Evolutionary conservation across 2,329 filamentous ascomycete species (phyloP), one percentile per base, ranked within the genome.

Genomic region (Cryphonectria japonica): DNA sequence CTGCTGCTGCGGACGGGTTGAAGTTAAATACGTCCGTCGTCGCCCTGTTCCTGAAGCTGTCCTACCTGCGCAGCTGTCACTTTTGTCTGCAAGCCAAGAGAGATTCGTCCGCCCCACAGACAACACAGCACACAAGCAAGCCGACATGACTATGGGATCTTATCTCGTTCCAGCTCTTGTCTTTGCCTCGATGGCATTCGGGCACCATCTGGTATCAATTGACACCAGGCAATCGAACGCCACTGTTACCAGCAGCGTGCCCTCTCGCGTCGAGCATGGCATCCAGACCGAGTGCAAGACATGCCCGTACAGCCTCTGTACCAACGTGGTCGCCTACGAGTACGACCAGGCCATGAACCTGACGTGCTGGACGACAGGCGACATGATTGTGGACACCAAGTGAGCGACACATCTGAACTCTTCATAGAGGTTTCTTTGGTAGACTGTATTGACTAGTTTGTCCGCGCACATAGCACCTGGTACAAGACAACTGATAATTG

Each of bases 211-310:
- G 26, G 22, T 61, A 5, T 59, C 67, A 14, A 59, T 50, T 50
- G 46, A 59, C 2, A 39, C 41, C 64, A 65, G 68, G 16, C 66
- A 63, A 54, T 37, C 39, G 41, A 70, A 68, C n/a, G n/a, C 60
- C 29, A 70, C 68, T 37, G 68, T 61, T 32, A 3, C 2, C n/a
- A 43, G n/a, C 22, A 69, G 57, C 1, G 70, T 69, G 46, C 57
- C 71, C 4, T 73, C 71, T 2, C 13, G 19, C 0, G 69, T 73
- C 16, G 63, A 71, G 16, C 8, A 32, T 19, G 71, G 71, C 8
- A 73, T 73, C 66, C 26, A 65, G 19, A 73, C 71, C 2, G 71
- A 73, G 63, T 73, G 71, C 69, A 73, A 73, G 46, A 69, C 66
- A 1, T 73, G 71, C 26, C 71, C 71, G 13, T 73, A 73, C 22